These are phyloP conservation scores for Panicum miliaceum DNA, from an alignment of 176 grass and related monocot genomes.

Conservation along the genomic window DNA sequence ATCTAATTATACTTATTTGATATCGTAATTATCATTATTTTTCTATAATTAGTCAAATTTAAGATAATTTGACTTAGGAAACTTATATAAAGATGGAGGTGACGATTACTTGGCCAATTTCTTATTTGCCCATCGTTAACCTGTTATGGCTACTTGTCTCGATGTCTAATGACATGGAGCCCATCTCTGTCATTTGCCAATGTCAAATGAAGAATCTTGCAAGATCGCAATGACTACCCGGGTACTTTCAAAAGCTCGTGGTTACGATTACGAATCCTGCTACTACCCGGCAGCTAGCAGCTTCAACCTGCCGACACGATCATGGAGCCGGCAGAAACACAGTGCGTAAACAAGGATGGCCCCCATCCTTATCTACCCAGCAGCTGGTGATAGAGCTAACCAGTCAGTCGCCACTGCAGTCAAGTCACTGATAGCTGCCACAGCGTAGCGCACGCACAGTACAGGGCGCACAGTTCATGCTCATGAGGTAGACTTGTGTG, in stretches of 20 bases:
- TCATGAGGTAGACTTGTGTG: constrained; percentile 36
- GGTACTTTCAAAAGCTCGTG: not conserved
- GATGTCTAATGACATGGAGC: not conserved
- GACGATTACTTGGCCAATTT: too few relatives aligned
- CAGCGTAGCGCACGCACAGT: constrained; percentile 36
- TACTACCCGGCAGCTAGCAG: not conserved
- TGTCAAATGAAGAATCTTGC: not conserved
- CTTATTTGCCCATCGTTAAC: too few relatives aligned
- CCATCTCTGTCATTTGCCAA: not conserved
- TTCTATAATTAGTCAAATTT: too few relatives aligned
- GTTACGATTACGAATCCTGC: not conserved
- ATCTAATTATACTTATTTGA: too few relatives aligned
- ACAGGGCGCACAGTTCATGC: not conserved
- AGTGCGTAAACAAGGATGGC: constrained; percentile 7
- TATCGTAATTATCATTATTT: too few relatives aligned
- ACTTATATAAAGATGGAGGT: too few relatives aligned
- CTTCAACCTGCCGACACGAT: constrained; percentile 53
- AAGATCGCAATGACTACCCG: not conserved
- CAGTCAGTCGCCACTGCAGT: constrained; percentile 30
- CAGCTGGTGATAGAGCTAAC: not conserved
- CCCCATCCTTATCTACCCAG: constrained; percentile 11
- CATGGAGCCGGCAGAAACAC: constrained; percentile 50
- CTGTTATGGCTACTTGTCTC: too few relatives aligned
- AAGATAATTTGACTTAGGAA: too few relatives aligned
- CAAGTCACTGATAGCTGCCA: constrained; percentile 42